Percentiles rank a stretch among this genome's conserved stretches.
These are phyloP conservation scores for Quercus tomentella DNA, from an alignment of 331 rosid genomes.

Conservation along the genomic window DNA sequence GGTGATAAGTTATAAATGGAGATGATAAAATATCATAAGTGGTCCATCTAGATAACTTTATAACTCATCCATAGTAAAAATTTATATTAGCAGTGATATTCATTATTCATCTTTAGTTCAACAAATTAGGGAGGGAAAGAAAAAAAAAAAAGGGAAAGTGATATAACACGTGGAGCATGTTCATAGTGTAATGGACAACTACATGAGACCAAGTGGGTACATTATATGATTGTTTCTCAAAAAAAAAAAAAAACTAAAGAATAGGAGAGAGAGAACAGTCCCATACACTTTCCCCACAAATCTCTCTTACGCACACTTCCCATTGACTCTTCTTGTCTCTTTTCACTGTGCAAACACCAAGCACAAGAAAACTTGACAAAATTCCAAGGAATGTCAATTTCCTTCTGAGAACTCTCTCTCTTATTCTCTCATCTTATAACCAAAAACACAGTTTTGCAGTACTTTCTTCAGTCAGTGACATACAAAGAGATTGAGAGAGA, in stretches of 20 bases:
- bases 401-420: neutral
- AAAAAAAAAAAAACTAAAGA: slow-evolving; percentile 12
- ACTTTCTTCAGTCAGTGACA: neutral
- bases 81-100: too few species aligned
- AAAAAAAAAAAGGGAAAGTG: neutral
- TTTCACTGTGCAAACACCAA: slow-evolving; percentile 12
- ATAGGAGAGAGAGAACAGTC: neutral
- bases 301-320: neutral
- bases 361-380: neutral
- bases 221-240: slow-evolving; percentile 7
- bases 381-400: slow-evolving; percentile 24
- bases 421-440: neutral
- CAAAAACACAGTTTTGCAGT: neutral
- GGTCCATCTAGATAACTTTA: too few species aligned
- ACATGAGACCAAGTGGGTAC: slow-evolving; percentile 22
- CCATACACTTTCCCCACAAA: neutral
- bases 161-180: slow-evolving; percentile 42
- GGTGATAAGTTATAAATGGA: too few species aligned
- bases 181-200: neutral
- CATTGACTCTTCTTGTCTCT: neutral
- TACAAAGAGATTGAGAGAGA: neutral
- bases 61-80: too few species aligned
- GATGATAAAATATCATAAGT: too few species aligned
- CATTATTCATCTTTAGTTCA: too few species aligned
- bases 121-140: too few species aligned